Evolutionary conservation across 2,329 filamentous ascomycete species (phyloP).

Genomic region (Claviceps sp.): DNA sequence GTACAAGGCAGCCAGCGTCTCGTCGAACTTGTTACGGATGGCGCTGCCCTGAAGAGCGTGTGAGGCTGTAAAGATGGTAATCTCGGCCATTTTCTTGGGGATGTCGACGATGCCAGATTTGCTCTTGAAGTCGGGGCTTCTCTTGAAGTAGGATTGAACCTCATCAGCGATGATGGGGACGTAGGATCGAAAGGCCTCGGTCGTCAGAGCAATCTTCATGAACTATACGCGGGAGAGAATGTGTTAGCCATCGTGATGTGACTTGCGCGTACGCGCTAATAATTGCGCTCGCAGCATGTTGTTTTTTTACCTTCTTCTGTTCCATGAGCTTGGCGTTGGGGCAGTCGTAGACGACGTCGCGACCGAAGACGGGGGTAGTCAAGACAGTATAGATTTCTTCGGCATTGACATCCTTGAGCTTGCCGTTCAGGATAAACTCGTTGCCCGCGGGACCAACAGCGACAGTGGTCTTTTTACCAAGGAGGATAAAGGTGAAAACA

Average conservation of each 20-base stretch:
- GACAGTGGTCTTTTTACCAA: constrained; percentile 82
- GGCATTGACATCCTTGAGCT: constrained; percentile 77
- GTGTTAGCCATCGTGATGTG: not conserved
- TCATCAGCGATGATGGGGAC: constrained; percentile 68
- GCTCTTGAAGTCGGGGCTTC: constrained; percentile 51
- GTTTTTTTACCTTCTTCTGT: constrained; percentile 64
- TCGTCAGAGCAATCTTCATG: constrained; percentile 69
- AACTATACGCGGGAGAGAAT: constrained; percentile 34
- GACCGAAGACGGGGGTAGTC: constrained; percentile 60
- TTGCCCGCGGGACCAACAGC: constrained; percentile 72
- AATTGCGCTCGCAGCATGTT: no score
- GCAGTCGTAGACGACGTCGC: constrained; percentile 81
- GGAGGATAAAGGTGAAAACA: constrained; percentile 77
- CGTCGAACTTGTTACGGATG: constrained; percentile 68
- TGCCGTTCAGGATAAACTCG: constrained; percentile 85
- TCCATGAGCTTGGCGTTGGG: constrained; percentile 89
- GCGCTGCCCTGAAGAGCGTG: constrained; percentile 75
- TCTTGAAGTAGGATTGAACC: constrained; percentile 59
- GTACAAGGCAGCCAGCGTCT: constrained; percentile 68
- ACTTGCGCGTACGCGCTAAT: not conserved
- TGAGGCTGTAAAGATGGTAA: constrained; percentile 83
- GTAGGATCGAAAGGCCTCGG: constrained; percentile 60
- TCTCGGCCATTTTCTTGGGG: constrained; percentile 63
- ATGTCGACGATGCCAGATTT: constrained; percentile 58
- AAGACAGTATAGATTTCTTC: constrained; percentile 82